Evolutionary conservation across 495 filamentous ascomycete genomes (phyloP).

Genomic region (Xylaria acuta): DNA sequence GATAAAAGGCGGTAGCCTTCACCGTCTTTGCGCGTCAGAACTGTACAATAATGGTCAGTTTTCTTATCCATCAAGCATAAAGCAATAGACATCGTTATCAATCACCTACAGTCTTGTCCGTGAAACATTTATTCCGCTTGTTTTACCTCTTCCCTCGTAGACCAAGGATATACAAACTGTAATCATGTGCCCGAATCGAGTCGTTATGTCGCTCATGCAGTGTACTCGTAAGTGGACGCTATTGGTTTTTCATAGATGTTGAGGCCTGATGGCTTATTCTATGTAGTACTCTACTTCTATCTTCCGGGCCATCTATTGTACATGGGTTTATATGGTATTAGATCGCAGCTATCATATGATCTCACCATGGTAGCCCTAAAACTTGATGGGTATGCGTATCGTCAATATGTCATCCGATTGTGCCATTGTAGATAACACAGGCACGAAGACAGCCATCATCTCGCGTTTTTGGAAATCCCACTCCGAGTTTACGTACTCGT

Average conservation of each 20-base stretch:
- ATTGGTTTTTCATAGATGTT: background rate
- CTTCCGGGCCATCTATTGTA: background rate
- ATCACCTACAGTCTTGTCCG: background rate
- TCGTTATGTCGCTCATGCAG: background rate
- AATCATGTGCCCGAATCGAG: background rate
- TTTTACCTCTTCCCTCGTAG: background rate
- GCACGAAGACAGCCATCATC: conserved; percentile 33
- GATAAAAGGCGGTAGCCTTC: background rate
- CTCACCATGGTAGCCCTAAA: background rate
- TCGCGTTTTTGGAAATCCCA: conserved; percentile 32
- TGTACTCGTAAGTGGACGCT: background rate
- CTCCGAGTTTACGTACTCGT: conserved; percentile 30
- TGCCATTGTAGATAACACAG: background rate
- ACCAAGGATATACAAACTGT: background rate
- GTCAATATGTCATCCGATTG: background rate
- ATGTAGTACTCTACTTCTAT: background rate
- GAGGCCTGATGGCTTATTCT: background rate
- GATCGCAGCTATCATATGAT: background rate
- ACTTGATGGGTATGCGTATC: conserved; percentile 1
- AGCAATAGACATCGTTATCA: conserved; percentile 9
- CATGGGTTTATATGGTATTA: background rate
- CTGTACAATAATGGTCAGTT: background rate
- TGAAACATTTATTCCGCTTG: background rate
- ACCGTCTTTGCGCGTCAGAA: background rate
- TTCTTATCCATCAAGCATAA: background rate